Base-by-base conservation (phyloP, 148 eudicot genomes). In the Gaultheria prostrata region DNA sequence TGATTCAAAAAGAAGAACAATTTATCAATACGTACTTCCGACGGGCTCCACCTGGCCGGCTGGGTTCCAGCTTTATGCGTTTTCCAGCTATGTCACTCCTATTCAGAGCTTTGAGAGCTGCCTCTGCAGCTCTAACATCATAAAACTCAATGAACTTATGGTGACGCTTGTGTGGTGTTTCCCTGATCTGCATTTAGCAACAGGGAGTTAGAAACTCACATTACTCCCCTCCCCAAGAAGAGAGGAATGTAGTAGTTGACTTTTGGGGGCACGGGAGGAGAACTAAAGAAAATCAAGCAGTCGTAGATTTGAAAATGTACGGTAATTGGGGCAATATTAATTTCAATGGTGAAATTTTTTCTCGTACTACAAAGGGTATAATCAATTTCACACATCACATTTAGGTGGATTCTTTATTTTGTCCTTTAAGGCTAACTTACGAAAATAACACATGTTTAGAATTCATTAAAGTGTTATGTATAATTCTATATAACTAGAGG, bases 91-190 rank as follows among this genome's bases (percentile, higher is more conserved):
- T 91, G 83, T 91, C 93, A 78, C 89, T 82, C 86, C 93, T 83
- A 78, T 91, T 91, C 77, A 91, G 88, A 83, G 93, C 90, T 77
- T 89, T 91, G 49, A 91, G 90, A 71, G 91, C 93, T 61, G 89
- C 91, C 56, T 91, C 93, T 54, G 91, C 91, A 80, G 88, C 93
- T 91, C 93, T 88, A 82, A 91, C 93, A 84, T 91, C 93, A 74
- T 86, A 91, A 83, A 74, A 91, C 77, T 91, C 93, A 30, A 91
- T 85, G 80, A 91, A 91, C 88, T 91, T 91, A 74, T 91, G 93
- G 82, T 91, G 93, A 10, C 88, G 83, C 69, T 89, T 91, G 84
- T 89, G 93, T 26, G 91, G 93, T n/a, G 93, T 91, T 85, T 91
- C 93, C 83, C 93, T 89, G 75, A 91, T 89, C 93, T 91, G 86